Evolutionary conservation across 2,329 filamentous ascomycete genomes (phyloP), one percentile per base, ranked within the genome.

Genomic region (Fusarium hainanense): DNA sequence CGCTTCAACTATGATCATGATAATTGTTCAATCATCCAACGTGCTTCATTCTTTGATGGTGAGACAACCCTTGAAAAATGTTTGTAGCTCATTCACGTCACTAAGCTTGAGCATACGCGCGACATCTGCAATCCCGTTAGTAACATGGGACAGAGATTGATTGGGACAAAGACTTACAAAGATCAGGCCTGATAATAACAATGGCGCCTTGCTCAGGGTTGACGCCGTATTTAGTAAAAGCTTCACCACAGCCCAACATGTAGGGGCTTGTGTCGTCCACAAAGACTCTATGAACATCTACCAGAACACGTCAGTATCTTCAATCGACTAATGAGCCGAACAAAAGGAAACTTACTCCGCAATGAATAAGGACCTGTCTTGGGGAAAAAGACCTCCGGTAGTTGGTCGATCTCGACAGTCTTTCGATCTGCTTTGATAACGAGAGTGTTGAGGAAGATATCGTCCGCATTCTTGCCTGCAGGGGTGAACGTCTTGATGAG

Each of bases 121-220:
- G 3, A 70, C 44, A 25, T 72, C 70, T 72, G 7, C 1, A 2
- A 1, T 0, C 1, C 0, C 2, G 16, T 66, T 14, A 58, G 48
- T 4, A 13, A 37, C 18, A 0, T 37, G 9, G 3, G 6, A 9
- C 10, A 6, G 10, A 10, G 16, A 37, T 5, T 3, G 4, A 4
- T 3, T 4, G 3, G 3, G 20, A 1, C 1, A 4, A 7, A 7
- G 4, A 55, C 70, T 63, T 41, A 74, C n/a, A 73, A 14, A 66
- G 27, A 13, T 74, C 72, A 1, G 72, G 72, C 4, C 72, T 46
- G 27, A 74, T 49, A 12, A 74, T 34, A 1, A 66, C 16, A 11
- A 74, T 52, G 3, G 54, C 66, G 2, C 72, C 72, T 7, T 20
- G 34, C 4, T 28, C 32, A 1, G 30, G 13, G 10, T 63, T n/a